phyloP scores from a whole-genome alignment of 345 rosid species.

The Turritis glabra region DNA sequence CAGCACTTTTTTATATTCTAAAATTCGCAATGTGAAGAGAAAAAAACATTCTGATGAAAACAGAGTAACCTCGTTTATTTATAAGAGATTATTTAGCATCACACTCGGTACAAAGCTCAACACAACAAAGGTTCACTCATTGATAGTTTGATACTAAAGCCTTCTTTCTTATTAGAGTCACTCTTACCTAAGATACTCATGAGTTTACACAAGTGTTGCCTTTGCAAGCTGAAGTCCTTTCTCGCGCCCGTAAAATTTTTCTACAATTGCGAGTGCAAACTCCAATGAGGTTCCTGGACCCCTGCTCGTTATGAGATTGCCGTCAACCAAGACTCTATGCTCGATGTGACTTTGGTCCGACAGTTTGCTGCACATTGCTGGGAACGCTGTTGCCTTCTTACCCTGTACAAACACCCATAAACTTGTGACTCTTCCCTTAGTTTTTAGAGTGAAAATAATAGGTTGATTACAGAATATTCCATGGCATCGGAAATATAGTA shows the following conservation, averaged over 20 bases:
- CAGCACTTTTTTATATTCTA: background rate
- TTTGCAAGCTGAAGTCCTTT: constrained; percentile 78
- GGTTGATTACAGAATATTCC: background rate
- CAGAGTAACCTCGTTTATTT: constrained; percentile 23
- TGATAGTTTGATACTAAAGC: constrained; percentile 15
- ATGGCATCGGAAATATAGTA: background rate
- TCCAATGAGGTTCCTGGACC: constrained; percentile 95
- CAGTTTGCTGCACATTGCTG: constrained; percentile 77
- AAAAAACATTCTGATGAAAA: background rate
- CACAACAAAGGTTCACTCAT: constrained; percentile 16
- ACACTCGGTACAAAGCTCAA: constrained; percentile 5
- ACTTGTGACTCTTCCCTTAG: background rate
- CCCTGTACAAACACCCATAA: constrained; percentile 51
- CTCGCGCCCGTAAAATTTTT: constrained; percentile 71
- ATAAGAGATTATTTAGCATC: constrained; percentile 25
- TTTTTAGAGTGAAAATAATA: background rate
- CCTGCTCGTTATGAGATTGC: constrained; percentile 87
- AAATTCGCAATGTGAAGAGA: background rate
- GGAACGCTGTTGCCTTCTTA: constrained; percentile 90
- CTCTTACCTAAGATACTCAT: constrained; percentile 29
- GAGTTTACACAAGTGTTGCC: constrained; percentile 50
- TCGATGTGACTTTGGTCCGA: constrained; percentile 73
- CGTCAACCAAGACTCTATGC: constrained; percentile 84
- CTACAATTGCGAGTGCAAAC: constrained; percentile 78
- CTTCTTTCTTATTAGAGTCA: background rate